Evolutionary conservation across 257 asterid species (phyloP).

Genomic region (Plantago elongata): DNA sequence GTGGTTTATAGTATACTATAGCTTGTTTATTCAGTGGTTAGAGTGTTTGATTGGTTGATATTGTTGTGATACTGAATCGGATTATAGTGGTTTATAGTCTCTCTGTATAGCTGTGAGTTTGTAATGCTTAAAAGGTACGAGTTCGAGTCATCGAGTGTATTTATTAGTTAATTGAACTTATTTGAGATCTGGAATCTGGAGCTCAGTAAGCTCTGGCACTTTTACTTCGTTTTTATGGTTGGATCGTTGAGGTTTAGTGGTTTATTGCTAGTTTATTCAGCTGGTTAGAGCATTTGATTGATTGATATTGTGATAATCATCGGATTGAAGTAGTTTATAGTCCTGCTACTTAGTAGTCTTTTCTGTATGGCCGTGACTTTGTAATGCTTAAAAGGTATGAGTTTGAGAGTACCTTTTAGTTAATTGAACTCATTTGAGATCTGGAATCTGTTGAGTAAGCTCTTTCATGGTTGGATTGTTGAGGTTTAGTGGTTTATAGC

Average conservation of each 20-base stretch:
- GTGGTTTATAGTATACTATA: not conserved
- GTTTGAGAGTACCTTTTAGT: too few species aligned
- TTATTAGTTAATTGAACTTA: too few species aligned
- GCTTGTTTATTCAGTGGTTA: not conserved
- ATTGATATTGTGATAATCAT: not conserved
- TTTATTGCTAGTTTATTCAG: not conserved
- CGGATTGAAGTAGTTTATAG: too few species aligned
- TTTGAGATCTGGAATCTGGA: not conserved
- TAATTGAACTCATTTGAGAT: not conserved
- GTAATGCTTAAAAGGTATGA: too few species aligned
- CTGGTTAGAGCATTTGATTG: not conserved
- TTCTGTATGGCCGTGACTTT: too few species aligned
- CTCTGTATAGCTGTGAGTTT: too few species aligned
- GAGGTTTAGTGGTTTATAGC: not conserved
- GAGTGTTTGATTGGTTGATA: not conserved
- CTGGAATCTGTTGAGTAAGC: constrained; percentile 12
- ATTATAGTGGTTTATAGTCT: too few species aligned
- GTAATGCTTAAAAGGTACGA: too few species aligned
- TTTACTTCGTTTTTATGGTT: not conserved
- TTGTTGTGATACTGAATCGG: not conserved
- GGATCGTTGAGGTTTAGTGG: not conserved
- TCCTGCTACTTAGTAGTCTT: too few species aligned
- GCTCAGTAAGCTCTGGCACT: constrained; percentile 12
- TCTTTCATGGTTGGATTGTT: not conserved
- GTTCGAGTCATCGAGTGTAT: too few species aligned